phyloP scores from a whole-genome alignment of 2,329 filamentous ascomycete species.

The Chrysosporium queenslandicum region DNA sequence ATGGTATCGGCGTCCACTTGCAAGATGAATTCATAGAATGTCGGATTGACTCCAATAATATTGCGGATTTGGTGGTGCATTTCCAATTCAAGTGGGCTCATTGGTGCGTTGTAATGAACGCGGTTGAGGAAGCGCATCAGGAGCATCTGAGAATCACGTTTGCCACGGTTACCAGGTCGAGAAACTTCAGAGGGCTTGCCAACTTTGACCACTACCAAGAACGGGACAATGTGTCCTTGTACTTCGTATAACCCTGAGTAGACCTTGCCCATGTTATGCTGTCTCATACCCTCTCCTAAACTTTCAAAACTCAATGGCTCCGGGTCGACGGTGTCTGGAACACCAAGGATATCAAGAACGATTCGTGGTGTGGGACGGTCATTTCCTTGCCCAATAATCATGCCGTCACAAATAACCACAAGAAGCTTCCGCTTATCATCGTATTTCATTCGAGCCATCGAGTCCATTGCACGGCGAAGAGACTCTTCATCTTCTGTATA shows the following conservation, averaged over 20 bases:
- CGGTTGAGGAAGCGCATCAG: slow-evolving; percentile 98
- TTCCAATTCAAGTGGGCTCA: slow-evolving; percentile 93
- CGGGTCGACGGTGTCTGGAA: slow-evolving; percentile 85
- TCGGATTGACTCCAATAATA: slow-evolving; percentile 96
- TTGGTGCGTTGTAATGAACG: slow-evolving; percentile 91
- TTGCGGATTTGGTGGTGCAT: slow-evolving; percentile 99
- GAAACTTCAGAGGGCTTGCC: slow-evolving; percentile 71
- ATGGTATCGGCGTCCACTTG: slow-evolving; percentile 97
- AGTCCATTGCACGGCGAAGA: slow-evolving; percentile 91
- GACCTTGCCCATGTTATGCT: slow-evolving; percentile 99
- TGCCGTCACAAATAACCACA: slow-evolving; percentile 88
- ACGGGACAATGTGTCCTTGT: slow-evolving; percentile 94
- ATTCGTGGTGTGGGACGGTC: slow-evolving; percentile 92
- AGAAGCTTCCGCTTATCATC: slow-evolving; percentile 97
- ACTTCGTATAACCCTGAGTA: slow-evolving; percentile 98
- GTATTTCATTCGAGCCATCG: slow-evolving; percentile 86
- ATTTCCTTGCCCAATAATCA: slow-evolving; percentile 99
- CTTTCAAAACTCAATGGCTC: slow-evolving; percentile 95
- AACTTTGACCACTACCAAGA: slow-evolving; percentile 92
- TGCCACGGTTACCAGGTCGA: slow-evolving; percentile 86
- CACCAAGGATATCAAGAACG: slow-evolving; percentile 91
- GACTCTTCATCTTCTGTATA: slow-evolving; percentile 99
- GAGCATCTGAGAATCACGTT: slow-evolving; percentile 98
- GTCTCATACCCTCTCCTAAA: slow-evolving; percentile 87
- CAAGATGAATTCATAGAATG: slow-evolving; percentile 93